Evolutionary conservation across 805 yeast genomes (phyloP).

Genomic region (Candida maltosa): DNA sequence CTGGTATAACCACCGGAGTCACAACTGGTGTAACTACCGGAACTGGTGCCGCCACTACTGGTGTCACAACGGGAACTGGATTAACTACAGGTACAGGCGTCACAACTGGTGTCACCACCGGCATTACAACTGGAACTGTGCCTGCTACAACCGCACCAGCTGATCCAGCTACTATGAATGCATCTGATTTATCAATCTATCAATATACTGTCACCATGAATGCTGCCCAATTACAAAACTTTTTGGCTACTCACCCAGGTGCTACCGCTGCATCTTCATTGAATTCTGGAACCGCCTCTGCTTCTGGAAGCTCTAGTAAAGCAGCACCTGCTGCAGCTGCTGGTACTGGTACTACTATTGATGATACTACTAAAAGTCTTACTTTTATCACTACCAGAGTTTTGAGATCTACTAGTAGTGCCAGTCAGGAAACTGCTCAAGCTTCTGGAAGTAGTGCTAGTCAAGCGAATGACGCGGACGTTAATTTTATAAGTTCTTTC

Average conservation of each 20-base stretch:
- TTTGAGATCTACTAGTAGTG: conserved; percentile 16
- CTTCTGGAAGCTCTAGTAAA: too few relatives aligned
- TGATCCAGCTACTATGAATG: conserved; percentile 14
- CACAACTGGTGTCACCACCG: conserved; percentile 7
- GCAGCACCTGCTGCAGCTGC: conserved; percentile 10
- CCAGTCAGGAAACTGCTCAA: too few relatives aligned
- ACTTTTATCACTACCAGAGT: conserved; percentile 32
- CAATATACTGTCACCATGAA: conserved; percentile 10
- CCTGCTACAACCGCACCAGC: conserved; percentile 10
- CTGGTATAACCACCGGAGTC: conserved; percentile 10
- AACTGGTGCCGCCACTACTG: conserved; percentile 11
- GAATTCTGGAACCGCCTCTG: conserved; percentile 8
- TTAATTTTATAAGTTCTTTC: background rate
- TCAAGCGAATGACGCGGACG: background rate
- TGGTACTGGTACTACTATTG: conserved; percentile 13
- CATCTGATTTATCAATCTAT: conserved; percentile 10
- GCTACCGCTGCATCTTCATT: conserved; percentile 10
- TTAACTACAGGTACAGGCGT: conserved; percentile 9
- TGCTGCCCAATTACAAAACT: conserved; percentile 9
- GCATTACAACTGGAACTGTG: conserved; percentile 5
- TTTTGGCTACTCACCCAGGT: conserved; percentile 7
- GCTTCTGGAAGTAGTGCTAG: too few relatives aligned
- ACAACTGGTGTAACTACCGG: conserved; percentile 7
- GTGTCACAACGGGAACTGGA: conserved; percentile 9
- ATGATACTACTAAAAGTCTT: conserved; percentile 20